These are phyloP conservation scores for Phytophthora uliginosa DNA, from an alignment of 352 stramenopile species.

Conservation along the genomic window DNA sequence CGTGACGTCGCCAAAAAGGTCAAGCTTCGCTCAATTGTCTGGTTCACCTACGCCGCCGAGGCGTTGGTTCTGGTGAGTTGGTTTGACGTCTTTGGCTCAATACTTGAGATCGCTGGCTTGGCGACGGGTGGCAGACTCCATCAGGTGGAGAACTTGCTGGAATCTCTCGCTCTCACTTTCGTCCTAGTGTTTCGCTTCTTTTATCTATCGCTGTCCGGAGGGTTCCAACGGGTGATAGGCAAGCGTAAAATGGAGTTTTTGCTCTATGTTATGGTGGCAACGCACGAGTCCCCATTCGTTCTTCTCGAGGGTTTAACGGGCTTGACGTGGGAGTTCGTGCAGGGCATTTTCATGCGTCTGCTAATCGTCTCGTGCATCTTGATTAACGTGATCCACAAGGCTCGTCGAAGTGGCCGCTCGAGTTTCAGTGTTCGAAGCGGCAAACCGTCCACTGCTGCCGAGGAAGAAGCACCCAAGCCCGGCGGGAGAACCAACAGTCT, in stretches of 20 bases:
- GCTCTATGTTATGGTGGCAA: conserved; percentile 24
- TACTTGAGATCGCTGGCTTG: conserved; percentile 1
- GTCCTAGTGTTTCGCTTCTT: conserved; percentile 40
- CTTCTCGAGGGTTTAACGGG: conserved; percentile 16
- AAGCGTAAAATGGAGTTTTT: conserved; percentile 30
- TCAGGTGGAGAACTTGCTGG: conserved; percentile 20
- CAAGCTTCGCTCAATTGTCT: conserved; percentile 33
- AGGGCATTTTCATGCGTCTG: conserved; percentile 21
- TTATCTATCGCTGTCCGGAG: conserved; percentile 29
- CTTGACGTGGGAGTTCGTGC: conserved; percentile 29
- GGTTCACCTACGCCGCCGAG: conserved; percentile 38
- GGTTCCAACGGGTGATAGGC: conserved; percentile 11
- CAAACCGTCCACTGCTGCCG: not conserved
- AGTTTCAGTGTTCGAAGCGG: conserved; percentile 1
- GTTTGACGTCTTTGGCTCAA: conserved; percentile 16
- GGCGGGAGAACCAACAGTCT: not conserved
- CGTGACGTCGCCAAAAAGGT: conserved; percentile 37
- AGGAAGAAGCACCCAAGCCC: not conserved
- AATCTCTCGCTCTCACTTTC: conserved; percentile 31
- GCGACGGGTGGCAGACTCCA: conserved; percentile 5
- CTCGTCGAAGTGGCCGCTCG: not conserved
- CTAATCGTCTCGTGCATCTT: conserved; percentile 30
- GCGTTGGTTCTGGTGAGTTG: conserved; percentile 23
- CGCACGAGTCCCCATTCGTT: conserved; percentile 28
- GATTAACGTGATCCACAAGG: not conserved